Percentiles rank a stretch among this genome's conserved stretches.
These are phyloP conservation scores for Fusarium tupiense DNA, from an alignment of 2,329 filamentous ascomycete species.

Conservation along the genomic window DNA sequence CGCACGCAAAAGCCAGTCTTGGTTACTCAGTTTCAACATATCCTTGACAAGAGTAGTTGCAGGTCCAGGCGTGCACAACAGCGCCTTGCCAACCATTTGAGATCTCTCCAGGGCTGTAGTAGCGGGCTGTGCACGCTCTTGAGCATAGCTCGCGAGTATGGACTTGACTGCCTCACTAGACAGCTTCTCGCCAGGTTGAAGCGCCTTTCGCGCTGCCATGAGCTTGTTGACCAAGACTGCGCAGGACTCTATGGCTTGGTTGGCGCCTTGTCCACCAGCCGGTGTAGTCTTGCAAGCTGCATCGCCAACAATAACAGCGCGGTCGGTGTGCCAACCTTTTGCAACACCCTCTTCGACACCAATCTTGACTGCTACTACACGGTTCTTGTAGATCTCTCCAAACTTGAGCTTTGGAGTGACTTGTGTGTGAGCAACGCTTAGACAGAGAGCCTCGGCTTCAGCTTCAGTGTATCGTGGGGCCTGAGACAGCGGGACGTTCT, in stretches of 20 bases:
- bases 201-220: neutral
- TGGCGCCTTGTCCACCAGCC: neutral
- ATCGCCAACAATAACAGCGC: neutral
- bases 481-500: neutral
- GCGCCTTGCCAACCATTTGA: neutral
- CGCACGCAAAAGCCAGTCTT: neutral
- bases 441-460: neutral
- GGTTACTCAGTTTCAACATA: neutral
- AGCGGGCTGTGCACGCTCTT: neutral
- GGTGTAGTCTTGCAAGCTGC: conserved; percentile 1
- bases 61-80: neutral
- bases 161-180: neutral
- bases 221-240: neutral
- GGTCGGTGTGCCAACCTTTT: neutral
- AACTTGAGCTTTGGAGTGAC: neutral
- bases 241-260: neutral
- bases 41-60: neutral
- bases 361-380: neutral
- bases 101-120: neutral
- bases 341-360: neutral
- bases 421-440: neutral
- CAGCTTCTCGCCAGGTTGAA: accelerated
- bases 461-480: neutral
- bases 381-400: neutral
- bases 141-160: neutral